Evolutionary conservation across 2,329 filamentous ascomycete genomes (phyloP), one percentile per base, ranked within the genome.

Genomic region (Colletotrichum navitas): DNA sequence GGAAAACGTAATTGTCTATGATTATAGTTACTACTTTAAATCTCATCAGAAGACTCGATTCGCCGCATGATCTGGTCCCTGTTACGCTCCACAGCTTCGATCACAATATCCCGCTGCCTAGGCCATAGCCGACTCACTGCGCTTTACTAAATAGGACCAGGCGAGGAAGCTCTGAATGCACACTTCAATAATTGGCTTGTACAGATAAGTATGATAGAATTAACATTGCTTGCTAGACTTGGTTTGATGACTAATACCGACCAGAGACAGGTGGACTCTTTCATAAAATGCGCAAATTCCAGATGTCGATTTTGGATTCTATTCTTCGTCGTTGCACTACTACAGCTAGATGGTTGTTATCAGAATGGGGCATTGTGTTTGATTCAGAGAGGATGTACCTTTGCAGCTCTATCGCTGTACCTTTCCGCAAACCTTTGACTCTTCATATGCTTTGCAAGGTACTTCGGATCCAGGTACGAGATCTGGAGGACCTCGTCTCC

Each of bases 401-500:
- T 55, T 8, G 32, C 21, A 24, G 21, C 52, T 24, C 11, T 55
- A 0, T 3, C 7, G 55, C 55, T 10, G 36, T 59, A 59, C n/a
- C 43, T 29, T 12, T 11, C 14, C 0, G 39, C 21, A 11, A 43
- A 43, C 12, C 55, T 26, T 6, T 43, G 36, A 21, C 39, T 39
- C 16, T 5, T 43, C 36, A 43, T 43, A 1, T 39, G 39, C 8
- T 10, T 43, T 24, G 55, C 34, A 5, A 59, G 24, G 41, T 59
- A 24, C 24, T 18, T 24, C 2, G 55, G 34, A 2, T 43, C 39
- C 14, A 59, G 11, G 14, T 43, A 59, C 26, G 55, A 59, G 2
- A 59, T 55, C 26, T 55, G 52, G 21, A 36, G 52, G 2, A 55
- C 12, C 18, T 55, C 52, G 21, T 55, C 52, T 32, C 52, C 52